phyloP scores from a whole-genome alignment of 805 yeast species.

The Torulaspora delbrueckii region DNA sequence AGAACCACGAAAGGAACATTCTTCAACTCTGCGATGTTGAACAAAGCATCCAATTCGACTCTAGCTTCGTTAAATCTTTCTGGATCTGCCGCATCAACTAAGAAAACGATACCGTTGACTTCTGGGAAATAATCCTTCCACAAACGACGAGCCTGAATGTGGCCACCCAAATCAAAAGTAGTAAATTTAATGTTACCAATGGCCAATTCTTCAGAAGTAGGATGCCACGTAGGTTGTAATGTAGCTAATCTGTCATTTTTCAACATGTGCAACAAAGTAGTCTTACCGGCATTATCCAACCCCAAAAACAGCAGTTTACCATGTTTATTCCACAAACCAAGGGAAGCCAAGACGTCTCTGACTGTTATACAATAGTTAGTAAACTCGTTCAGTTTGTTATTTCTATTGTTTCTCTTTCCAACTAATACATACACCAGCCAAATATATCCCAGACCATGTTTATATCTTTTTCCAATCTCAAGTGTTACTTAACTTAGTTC shows the following conservation, averaged over 20 bases:
- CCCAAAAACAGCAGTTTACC: constrained; percentile 95
- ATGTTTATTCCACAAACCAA: constrained; percentile 88
- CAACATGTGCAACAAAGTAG: constrained; percentile 79
- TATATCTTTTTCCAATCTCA: not conserved
- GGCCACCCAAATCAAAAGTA: constrained; percentile 98
- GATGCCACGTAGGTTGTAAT: constrained; percentile 95
- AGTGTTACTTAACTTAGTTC: not conserved
- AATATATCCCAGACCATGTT: constrained; percentile 32
- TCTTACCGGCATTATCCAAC: constrained; percentile 96
- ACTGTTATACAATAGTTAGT: constrained; percentile 37
- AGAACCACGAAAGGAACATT: constrained; percentile 88
- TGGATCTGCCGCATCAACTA: constrained; percentile 96
- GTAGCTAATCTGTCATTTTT: constrained; percentile 97
- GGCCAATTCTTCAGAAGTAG: constrained; percentile 96
- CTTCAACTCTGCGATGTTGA: constrained; percentile 85
- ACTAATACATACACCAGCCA: constrained; percentile 33
- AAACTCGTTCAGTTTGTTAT: not conserved
- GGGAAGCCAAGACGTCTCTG: constrained; percentile 70
- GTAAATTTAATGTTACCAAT: constrained; percentile 96
- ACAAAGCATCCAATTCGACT: constrained; percentile 88
- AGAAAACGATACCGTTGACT: constrained; percentile 93
- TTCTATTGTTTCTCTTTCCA: not conserved
- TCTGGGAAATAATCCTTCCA: constrained; percentile 99
- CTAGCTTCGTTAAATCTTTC: constrained; percentile 93
- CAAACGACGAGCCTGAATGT: constrained; percentile 95